A percentile compares a stretch with the other conserved stretches of the same genome.
These are phyloP conservation scores for Symmetrospora coprosmae DNA, from an alignment of 768 basidiomycete species.

Conservation along the genomic window DNA sequence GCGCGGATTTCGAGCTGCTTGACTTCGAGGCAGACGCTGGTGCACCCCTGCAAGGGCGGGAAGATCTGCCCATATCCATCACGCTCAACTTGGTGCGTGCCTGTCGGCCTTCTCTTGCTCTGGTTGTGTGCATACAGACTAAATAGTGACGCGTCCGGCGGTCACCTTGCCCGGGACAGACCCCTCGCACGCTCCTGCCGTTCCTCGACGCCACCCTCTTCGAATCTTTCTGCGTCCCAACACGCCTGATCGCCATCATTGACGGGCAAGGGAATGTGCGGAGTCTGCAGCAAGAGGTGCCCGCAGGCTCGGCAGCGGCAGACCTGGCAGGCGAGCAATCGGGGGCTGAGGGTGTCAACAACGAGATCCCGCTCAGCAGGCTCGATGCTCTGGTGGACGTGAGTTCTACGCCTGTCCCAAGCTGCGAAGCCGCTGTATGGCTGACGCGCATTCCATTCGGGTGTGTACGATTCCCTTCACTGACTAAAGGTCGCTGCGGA, in stretches of 20 bases:
- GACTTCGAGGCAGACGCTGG: slow-evolving; percentile 22
- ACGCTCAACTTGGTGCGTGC: slow-evolving; percentile 18
- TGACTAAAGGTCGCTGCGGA: slow-evolving; percentile 6
- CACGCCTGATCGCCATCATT: background rate
- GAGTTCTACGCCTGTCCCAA: background rate
- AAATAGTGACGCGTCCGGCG: too few species aligned
- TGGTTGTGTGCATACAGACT: too few species aligned
- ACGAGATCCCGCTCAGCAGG: background rate
- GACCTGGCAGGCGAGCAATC: too few species aligned
- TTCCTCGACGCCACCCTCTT: slow-evolving; percentile 12
- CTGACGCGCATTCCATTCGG: too few species aligned
- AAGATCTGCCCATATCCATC: slow-evolving; percentile 10
- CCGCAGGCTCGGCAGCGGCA: background rate
- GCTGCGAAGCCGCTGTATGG: too few species aligned
- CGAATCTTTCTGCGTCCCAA: slow-evolving; percentile 6
- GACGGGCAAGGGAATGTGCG: background rate
- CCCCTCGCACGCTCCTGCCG: background rate
- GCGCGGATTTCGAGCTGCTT: slow-evolving; percentile 22
- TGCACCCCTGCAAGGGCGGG: slow-evolving; percentile 4
- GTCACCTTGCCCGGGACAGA: background rate
- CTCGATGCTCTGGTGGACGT: slow-evolving; percentile 1
- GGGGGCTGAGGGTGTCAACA: too few species aligned
- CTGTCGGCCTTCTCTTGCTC: too few species aligned
- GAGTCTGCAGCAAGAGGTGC: slow-evolving; percentile 3
- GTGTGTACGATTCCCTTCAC: too few species aligned